phyloP scores from a whole-genome alignment of 352 stramenopile genomes.

The Phytophthora niederhauseri region DNA sequence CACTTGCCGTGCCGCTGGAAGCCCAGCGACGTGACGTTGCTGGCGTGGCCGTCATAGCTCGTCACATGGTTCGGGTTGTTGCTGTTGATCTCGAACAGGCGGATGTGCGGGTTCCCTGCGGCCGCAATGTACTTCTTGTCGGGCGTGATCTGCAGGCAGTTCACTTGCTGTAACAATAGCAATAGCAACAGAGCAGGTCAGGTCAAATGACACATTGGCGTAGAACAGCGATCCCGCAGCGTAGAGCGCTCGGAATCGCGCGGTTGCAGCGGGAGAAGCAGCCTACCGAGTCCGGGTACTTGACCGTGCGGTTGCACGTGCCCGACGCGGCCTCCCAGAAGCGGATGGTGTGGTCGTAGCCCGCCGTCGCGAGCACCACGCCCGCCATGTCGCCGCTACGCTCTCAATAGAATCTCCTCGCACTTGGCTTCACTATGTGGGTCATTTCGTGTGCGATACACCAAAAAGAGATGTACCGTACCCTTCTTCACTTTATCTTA shows the following conservation, averaged over 20 bases:
- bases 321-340: conserved; percentile 98
- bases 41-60: conserved; percentile 96
- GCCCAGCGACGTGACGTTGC: conserved; percentile 97
- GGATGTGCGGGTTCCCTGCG: conserved; percentile 97
- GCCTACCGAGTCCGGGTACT: conserved; percentile 94
- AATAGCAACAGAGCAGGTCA: conserved; percentile 8
- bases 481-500: conserved; percentile 10
- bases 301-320: conserved; percentile 95
- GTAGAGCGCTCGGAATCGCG: conserved; percentile 1
- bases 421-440: conserved; percentile 3
- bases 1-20: conserved; percentile 98
- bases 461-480: neutral
- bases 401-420: neutral
- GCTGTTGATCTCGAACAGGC: conserved; percentile 97
- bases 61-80: conserved; percentile 96
- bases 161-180: conserved; percentile 84
- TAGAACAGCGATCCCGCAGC: neutral
- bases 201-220: neutral
- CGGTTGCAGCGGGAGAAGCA: neutral
- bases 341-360: conserved; percentile 98
- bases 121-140: conserved; percentile 98
- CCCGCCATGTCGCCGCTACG: conserved; percentile 55
- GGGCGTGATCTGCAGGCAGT: conserved; percentile 96
- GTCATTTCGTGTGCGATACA: neutral
- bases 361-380: conserved; percentile 97